phyloP scores from a whole-genome alignment of 2,329 filamentous ascomycete genomes.

The Endocalyx cinctus region DNA sequence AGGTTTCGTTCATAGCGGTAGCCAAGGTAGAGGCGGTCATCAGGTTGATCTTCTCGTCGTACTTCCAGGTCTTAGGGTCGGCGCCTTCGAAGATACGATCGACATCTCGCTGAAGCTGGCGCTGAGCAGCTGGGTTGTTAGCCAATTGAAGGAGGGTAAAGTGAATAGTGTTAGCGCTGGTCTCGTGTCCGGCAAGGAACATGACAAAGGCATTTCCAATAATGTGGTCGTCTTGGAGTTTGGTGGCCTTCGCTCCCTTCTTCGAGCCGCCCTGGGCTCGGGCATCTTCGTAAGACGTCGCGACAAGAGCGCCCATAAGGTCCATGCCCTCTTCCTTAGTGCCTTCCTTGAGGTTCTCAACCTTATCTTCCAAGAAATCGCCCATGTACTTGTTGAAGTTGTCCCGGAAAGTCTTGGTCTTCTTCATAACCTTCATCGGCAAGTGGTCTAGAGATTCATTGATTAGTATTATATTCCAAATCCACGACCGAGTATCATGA shows the following conservation, averaged over 20 bases:
- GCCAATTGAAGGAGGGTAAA: constrained; percentile 67
- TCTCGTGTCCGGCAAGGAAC: constrained; percentile 74
- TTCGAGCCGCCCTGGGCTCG: constrained; percentile 11
- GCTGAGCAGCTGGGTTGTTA: constrained; percentile 59
- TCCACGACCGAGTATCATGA: too few relatives aligned
- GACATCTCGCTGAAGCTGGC: constrained; percentile 63
- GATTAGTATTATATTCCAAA: constrained; percentile 21
- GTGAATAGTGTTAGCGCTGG: constrained; percentile 70
- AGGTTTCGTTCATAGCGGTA: constrained; percentile 72
- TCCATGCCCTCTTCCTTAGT: constrained; percentile 46
- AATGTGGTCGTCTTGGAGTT: constrained; percentile 58
- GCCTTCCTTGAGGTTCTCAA: constrained; percentile 32
- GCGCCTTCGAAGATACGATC: constrained; percentile 58
- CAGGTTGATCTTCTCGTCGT: constrained; percentile 60
- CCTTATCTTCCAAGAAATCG: constrained; percentile 61
- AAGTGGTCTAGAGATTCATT: constrained; percentile 26
- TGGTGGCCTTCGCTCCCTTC: constrained; percentile 23
- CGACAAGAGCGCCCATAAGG: constrained; percentile 47
- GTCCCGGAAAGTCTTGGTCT: constrained; percentile 48
- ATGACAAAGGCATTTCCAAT: constrained; percentile 68
- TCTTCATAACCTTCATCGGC: constrained; percentile 46
- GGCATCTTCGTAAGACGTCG: constrained; percentile 33
- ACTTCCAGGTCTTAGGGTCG: constrained; percentile 62
- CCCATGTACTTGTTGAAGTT: constrained; percentile 69
- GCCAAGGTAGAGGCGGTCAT: constrained; percentile 67